Percentiles rank a stretch among this genome's conserved stretches.
Evolutionary conservation across 306 rosid genomes (phyloP).

Genomic region (Malus sylvestris): DNA sequence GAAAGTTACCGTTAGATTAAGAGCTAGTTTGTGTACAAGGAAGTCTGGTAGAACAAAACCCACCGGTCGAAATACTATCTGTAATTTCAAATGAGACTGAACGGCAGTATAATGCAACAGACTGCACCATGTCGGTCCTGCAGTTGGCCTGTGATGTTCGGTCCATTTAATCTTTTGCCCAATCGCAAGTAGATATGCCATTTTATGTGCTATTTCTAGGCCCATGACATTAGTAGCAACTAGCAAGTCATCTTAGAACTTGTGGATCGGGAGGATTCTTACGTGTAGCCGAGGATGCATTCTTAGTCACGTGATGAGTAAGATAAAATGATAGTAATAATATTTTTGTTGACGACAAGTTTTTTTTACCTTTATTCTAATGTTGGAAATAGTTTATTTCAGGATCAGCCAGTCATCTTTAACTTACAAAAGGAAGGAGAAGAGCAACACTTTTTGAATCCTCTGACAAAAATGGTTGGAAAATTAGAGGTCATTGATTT

Average conservation of each 20-base stretch:
- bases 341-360: background rate
- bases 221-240: background rate
- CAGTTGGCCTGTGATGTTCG: background rate
- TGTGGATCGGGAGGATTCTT: background rate
- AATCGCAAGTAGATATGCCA: background rate
- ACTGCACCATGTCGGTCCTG: background rate
- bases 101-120: background rate
- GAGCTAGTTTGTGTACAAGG: background rate
- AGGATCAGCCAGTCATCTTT: constrained; percentile 3
- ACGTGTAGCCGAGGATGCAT: background rate
- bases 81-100: background rate
- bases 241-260: background rate
- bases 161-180: background rate
- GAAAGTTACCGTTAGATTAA: background rate
- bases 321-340: no score
- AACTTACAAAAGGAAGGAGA: constrained; percentile 9
- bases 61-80: background rate
- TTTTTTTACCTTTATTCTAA: background rate
- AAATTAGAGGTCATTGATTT: constrained; percentile 10
- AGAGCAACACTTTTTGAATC: background rate
- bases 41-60: background rate
- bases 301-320: background rate
- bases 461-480: constrained; percentile 5
- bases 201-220: background rate
- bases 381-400: background rate